Evolutionary conservation across 805 yeast genomes (phyloP).

Genomic region (Nakazawaea pomicola): DNA sequence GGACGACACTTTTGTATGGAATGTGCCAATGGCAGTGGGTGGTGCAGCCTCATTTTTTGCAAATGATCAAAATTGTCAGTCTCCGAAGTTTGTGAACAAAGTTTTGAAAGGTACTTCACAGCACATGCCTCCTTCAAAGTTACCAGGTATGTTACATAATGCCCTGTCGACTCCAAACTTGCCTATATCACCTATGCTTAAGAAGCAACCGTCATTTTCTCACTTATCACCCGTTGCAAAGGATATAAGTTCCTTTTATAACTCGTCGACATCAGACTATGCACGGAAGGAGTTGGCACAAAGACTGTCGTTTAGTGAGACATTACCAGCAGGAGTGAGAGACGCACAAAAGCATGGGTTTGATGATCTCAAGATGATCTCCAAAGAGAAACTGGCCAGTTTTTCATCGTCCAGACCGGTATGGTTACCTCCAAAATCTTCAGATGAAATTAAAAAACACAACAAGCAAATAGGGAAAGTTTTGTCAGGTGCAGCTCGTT

Average conservation of each 20-base stretch:
- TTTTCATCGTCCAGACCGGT: slow-evolving; percentile 63
- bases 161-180: slow-evolving; percentile 3
- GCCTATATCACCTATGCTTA: slow-evolving; percentile 4
- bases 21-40: slow-evolving; percentile 44
- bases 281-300: slow-evolving; percentile 31
- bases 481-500: slow-evolving; percentile 24
- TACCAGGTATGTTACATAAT: slow-evolving; percentile 6
- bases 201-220: slow-evolving; percentile 23
- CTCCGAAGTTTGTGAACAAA: slow-evolving; percentile 12
- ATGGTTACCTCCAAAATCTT: slow-evolving; percentile 64
- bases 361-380: slow-evolving; percentile 57
- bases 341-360: slow-evolving; percentile 34
- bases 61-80: slow-evolving; percentile 4
- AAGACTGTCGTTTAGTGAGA: slow-evolving; percentile 28
- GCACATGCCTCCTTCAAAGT: slow-evolving; percentile 4
- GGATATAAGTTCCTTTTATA: slow-evolving; percentile 36
- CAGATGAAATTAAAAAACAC: slow-evolving; percentile 48
- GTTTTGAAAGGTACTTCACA: slow-evolving; percentile 15
- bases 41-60: slow-evolving; percentile 26
- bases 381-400: slow-evolving; percentile 51
- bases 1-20: slow-evolving; percentile 40
- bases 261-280: slow-evolving; percentile 29
- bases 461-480: slow-evolving; percentile 45
- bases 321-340: slow-evolving; percentile 32
- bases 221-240: slow-evolving; percentile 30